Percentiles rank a stretch among this genome's conserved stretches.
Conservation (phyloP, 2,329 filamentous ascomycete species). For the Fragosphaeria purpurea region DNA sequence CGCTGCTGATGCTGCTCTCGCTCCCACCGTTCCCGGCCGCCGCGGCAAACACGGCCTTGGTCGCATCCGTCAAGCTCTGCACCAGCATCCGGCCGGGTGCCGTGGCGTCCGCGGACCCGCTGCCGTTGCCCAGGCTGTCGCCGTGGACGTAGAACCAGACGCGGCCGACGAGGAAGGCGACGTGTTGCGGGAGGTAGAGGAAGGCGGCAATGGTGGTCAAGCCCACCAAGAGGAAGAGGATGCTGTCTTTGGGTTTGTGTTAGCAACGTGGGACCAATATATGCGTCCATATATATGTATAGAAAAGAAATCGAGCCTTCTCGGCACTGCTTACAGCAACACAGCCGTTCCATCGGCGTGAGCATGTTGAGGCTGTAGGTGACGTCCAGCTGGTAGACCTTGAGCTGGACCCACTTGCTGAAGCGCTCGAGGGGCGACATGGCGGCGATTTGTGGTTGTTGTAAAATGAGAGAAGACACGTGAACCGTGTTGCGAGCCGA, state of each 20-base stretch:
- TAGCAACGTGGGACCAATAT: too few species aligned
- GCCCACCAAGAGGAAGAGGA: slow-evolving; percentile 81
- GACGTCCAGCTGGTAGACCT: slow-evolving; percentile 97
- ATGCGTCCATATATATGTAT: too few species aligned
- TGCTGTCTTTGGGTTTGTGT: slow-evolving; percentile 54
- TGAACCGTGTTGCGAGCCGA: too few species aligned
- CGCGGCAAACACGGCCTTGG: slow-evolving; percentile 28
- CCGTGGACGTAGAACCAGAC: slow-evolving; percentile 94
- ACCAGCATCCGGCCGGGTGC: slow-evolving; percentile 37
- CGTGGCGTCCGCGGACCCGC: neutral
- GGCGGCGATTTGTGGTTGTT: slow-evolving; percentile 15
- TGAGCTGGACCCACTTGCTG: slow-evolving; percentile 80
- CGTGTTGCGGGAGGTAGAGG: slow-evolving; percentile 88
- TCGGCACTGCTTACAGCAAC: slow-evolving; percentile 65
- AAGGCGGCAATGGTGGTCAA: slow-evolving; percentile 78
- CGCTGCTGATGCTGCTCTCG: too few species aligned
- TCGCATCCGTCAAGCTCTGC: slow-evolving; percentile 20
- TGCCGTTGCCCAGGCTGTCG: slow-evolving; percentile 39
- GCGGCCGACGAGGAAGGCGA: slow-evolving; percentile 70
- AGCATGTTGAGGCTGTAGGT: slow-evolving; percentile 97
- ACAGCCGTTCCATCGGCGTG: slow-evolving; percentile 88
- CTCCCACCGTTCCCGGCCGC: slow-evolving; percentile 19
- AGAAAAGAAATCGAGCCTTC: too few species aligned
- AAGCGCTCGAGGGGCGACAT: slow-evolving; percentile 42
- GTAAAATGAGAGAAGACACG: too few species aligned